phyloP scores from a whole-genome alignment of 1,139 yeast genomes.

The Tardiomyces depauwii region DNA sequence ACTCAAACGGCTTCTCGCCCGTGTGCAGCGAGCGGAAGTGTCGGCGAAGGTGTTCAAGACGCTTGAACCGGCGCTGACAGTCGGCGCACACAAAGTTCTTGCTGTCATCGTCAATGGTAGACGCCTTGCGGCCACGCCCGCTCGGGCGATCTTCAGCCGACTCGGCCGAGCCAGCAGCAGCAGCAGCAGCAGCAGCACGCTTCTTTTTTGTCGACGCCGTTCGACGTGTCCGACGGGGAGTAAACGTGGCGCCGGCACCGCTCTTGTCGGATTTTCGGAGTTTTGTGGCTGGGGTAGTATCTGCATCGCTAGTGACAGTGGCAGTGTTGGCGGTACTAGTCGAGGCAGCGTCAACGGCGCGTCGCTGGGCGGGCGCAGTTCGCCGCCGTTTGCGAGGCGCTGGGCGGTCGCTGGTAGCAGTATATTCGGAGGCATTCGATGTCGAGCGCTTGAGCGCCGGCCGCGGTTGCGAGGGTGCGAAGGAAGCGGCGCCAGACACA shows the following conservation, averaged over 20 bases:
- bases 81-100: constrained; percentile 24
- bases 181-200: background rate
- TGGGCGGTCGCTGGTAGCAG: background rate
- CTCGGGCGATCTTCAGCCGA: constrained; percentile 1
- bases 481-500: no score
- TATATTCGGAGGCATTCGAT: no score
- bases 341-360: background rate
- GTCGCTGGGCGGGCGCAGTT: background rate
- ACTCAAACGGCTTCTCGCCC: constrained; percentile 62
- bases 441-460: no score
- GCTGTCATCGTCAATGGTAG: constrained; percentile 14
- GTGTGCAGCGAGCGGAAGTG: constrained; percentile 62
- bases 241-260: no score
- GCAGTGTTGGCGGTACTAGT: no score
- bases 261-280: no score
- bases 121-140: constrained; percentile 24
- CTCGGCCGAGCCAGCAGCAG: background rate
- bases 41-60: constrained; percentile 72
- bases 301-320: no score
- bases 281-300: no score
- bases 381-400: background rate
- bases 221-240: no score
- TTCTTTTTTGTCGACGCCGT: no score
- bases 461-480: no score
- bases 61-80: constrained; percentile 38